Conservation (phyloP, 805 yeast genomes). For the Yarrowia divulgata region DNA sequence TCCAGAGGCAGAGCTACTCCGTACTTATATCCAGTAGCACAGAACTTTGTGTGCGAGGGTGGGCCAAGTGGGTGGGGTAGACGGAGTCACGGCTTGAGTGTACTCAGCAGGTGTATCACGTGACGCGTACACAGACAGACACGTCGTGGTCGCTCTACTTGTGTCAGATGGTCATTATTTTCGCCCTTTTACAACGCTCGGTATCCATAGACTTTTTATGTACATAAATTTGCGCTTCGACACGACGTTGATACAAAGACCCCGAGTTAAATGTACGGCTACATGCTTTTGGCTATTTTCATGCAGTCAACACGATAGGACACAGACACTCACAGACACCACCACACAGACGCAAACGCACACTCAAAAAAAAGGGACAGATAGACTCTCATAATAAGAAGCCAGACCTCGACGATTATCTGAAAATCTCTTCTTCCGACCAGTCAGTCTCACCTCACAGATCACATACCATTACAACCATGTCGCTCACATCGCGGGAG, state of each 20-base stretch:
- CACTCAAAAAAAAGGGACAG: constrained; percentile 1
- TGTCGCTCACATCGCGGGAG: constrained; percentile 34
- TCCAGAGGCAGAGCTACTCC: not conserved
- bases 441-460: not conserved
- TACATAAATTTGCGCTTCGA: constrained; percentile 31
- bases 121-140: too few species aligned
- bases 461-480: constrained; percentile 7
- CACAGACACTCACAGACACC: constrained; percentile 5
- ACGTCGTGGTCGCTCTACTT: too few species aligned
- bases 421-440: not conserved
- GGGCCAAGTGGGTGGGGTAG: constrained; percentile 19
- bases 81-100: not conserved
- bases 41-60: not conserved
- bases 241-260: constrained; percentile 25
- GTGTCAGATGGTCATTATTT: not conserved
- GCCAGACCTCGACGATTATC: not conserved
- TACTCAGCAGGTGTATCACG: too few species aligned
- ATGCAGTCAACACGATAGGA: constrained; percentile 22
- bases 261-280: constrained; percentile 31
- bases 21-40: not conserved
- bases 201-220: not conserved
- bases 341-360: too few species aligned
- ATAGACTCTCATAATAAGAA: not conserved
- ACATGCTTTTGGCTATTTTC: constrained; percentile 31
- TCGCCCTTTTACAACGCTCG: not conserved